These are phyloP conservation scores for Vaccinium darrowii DNA, from an alignment of 148 eudicot species.

Conservation along the genomic window DNA sequence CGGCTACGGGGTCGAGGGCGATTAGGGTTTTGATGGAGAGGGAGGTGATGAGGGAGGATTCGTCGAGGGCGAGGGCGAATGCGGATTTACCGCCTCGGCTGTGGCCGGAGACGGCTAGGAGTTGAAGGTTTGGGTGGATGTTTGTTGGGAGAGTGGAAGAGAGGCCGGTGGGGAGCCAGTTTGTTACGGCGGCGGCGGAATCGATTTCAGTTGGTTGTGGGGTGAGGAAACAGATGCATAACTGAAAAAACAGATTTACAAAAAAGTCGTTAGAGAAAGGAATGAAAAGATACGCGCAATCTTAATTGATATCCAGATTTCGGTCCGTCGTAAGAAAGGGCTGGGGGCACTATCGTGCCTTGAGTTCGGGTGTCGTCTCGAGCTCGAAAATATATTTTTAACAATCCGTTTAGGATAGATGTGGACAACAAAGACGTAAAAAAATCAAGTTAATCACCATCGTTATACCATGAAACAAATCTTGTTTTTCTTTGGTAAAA, in stretches of 20 bases:
- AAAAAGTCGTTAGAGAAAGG: background rate
- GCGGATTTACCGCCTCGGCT: constrained; percentile 56
- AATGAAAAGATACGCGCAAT: background rate
- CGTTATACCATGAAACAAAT: no score
- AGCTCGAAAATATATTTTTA: no score
- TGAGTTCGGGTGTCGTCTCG: no score
- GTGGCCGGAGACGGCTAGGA: constrained; percentile 44
- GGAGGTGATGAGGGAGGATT: background rate
- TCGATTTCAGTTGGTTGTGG: background rate
- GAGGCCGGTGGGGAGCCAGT: constrained; percentile 26
- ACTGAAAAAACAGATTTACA: background rate
- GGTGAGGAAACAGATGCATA: background rate
- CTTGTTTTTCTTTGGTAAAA: no score
- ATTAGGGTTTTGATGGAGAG: constrained; percentile 32
- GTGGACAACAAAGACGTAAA: no score
- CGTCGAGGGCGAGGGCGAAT: constrained; percentile 42
- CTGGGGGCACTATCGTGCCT: no score
- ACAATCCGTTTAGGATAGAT: no score
- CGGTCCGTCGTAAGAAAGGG: no score
- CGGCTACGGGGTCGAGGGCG: constrained; percentile 53
- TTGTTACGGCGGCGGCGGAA: constrained; percentile 13
- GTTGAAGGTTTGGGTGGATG: constrained; percentile 29
- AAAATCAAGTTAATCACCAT: no score
- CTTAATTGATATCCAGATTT: no score
- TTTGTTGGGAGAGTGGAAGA: constrained; percentile 22